These are phyloP conservation scores for Tuber melanosporum DNA, from an alignment of 495 filamentous ascomycete genomes.

Conservation along the genomic window DNA sequence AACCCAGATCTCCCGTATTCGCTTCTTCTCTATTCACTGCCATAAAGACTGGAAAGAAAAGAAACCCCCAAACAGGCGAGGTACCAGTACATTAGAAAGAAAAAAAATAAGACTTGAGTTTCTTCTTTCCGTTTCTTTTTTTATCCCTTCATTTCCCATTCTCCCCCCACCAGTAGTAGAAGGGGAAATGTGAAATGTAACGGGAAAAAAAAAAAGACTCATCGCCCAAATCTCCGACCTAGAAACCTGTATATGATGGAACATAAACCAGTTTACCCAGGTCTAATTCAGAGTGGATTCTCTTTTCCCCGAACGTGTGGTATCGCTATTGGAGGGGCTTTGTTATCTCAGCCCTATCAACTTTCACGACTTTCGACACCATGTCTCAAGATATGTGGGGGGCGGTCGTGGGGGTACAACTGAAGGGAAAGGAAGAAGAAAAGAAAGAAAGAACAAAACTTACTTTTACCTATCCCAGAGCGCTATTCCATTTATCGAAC, in stretches of 20 bases:
- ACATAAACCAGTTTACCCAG: conserved; percentile 1
- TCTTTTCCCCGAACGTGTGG: neutral
- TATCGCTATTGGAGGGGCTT: neutral
- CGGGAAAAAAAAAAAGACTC: neutral
- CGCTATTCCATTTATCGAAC: neutral
- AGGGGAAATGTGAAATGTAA: conserved; percentile 3
- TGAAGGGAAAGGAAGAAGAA: neutral
- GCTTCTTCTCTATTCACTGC: conserved; percentile 2
- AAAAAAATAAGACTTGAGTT: neutral
- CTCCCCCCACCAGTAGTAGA: neutral
- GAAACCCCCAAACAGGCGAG: neutral
- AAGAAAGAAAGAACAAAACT: neutral
- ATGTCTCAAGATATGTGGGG: neutral
- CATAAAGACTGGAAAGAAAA: neutral
- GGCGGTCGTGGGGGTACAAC: neutral
- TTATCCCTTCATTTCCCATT: neutral
- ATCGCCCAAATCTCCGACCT: neutral
- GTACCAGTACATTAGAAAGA: neutral
- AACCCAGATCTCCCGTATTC: neutral
- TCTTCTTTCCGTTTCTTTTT: neutral
- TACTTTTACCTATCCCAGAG: neutral
- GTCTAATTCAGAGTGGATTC: neutral
- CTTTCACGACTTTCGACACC: neutral
- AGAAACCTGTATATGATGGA: neutral
- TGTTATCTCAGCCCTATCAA: neutral